Base-by-base conservation (phyloP, 2,329 filamentous ascomycete species). In the Dissoconium aciculare region DNA sequence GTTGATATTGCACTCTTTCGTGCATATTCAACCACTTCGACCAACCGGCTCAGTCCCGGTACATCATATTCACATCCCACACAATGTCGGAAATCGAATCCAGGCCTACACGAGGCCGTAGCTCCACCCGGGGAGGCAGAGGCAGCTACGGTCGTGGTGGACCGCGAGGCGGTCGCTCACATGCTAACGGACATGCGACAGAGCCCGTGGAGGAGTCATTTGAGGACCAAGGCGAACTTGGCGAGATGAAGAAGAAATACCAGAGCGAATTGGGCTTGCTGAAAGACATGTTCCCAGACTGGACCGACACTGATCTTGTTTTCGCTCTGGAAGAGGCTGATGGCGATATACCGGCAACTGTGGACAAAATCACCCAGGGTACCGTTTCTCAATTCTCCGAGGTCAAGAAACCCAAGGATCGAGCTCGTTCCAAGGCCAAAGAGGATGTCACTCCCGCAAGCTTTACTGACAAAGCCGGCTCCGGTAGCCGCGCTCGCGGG, bases 231-330 rank as follows among this genome's bases (percentile, higher is more conserved):
- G 80, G 82, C 56, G 85, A 94, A 59, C 70, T 95, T 44, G 81
- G 78, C 53, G 74, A 91, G 60, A 74, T 95, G 54, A 91, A 91
- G 71, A 84, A 82, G 66, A 75, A 81, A 57, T 89, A 92, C 55
- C 71, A 78, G 50, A 64, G 65, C 51, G 81, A 87, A 62, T 71
- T 93, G 47, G 66, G 67, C 39, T 74, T 77, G 50, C 74, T 98
- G 55, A 84, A 82, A 63, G 85, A 93, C 57, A 76, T 95, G 63
- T 94, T 93, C 64, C 74, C 82, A 37, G 78, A 84, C 58, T 95
- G 87, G 89, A 87, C 84, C 47, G 82, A 93, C 52, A 82, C 85
- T 57, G 87, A 95, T 57, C 73, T 95, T 41, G 74, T 95, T 42
- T 89, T 89, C 56, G 85, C 85, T 39, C 68, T 98, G 37, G 74